Base-by-base conservation (phyloP, 2,329 filamentous ascomycete genomes). In the Grosmannia serpens region DNA sequence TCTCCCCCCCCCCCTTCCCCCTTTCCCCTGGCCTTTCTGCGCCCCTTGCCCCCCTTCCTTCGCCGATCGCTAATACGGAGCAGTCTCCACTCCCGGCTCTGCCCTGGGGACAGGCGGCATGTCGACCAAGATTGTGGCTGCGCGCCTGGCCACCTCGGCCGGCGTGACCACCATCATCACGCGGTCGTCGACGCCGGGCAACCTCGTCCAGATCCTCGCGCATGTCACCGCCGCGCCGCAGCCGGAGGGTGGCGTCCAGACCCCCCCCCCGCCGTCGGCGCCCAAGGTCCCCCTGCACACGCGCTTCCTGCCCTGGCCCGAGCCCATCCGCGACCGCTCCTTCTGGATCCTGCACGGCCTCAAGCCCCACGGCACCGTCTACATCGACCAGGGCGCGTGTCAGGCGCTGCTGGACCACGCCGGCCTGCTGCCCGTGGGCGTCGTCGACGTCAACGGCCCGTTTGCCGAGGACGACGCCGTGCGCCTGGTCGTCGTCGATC, bases 321-420 rank as follows among this genome's bases (percentile, higher is more conserved):
- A 88, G 29, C 91, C 92, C 1, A 94, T 97, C 60, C 85, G 90
- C 59, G 94, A 96, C 70, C 87, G 92, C 62, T 91, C 94, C 69
- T 97, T 99, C 78, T 99, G 94, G 94, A 85, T 99, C 54, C 80
- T 97, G 0, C 90, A 99, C 72, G 94, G 92, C 11, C 83, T 96
- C 13, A 85, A 86, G 27, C 90, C 94, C 0, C 91, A 95, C 67
- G 94, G 94, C 17, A 95, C 87, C 2, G 70, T 99, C 29, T 97
- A 89, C 74, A 95, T 99, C 65, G 94, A 99, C 74, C 76, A 83
- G n/a, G 94, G 94, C 49, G 92, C 92, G 4, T 85, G 91, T 73
- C 77, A 80, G 38, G 94, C 92, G 1, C 79, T 97, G 3, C 75
- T 84, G 20, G 84, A 86, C 68, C 95, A 95, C 74, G 91, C 91